Base-by-base conservation (phyloP, 192 early-diverging fungal species). In the Umbelopsis isabellina region DNA sequence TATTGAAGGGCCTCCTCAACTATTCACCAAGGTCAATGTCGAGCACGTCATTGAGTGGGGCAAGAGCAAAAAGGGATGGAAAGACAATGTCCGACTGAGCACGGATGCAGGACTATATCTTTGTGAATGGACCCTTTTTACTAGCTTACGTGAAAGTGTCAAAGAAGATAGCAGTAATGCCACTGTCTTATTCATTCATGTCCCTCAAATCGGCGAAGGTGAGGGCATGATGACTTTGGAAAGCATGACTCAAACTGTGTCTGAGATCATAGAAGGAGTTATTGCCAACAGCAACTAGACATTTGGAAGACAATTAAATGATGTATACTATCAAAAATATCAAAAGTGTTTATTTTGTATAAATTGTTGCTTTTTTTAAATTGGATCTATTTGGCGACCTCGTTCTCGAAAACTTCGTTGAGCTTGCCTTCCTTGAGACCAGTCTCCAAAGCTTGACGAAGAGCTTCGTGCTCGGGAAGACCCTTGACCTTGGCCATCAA, bases 401-500 rank as follows among this genome's bases (percentile, higher is more conserved):
- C 82, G 64, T 71, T 82, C 69, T 83, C 83, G 46, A 90, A 87
- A 27, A 83, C 79, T 51, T 88, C 88, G 44, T 77, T 78, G 51
- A 86, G 80, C 72, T 83, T 88, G 70, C 88, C 89, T 37, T 84
- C 85, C 69, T 85, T 86, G 67, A 83, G 79, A 66, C 87, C 90
- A 30, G 86, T 77, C 79, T 91, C 90, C 45, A 91, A 79, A 45
- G 82, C 77, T 44, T 78, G 75, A 48, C 88, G 86, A 25, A 86
- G 80, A 53, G 84, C 82, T 64, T 84, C 84, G 23, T 89, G 75
- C 58, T 79, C 78, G 11, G 86, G 82, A 27, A 83, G 49, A 53
- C 75, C 72, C 77, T 90, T 87, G 75, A 80, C 77, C 70, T 87
- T 88, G 75, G 86, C 91, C 48, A 95, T 76, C 47, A 97, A 81